Base-by-base conservation (phyloP, 306 rosid genomes). In the Rosa lucieae region DNA sequence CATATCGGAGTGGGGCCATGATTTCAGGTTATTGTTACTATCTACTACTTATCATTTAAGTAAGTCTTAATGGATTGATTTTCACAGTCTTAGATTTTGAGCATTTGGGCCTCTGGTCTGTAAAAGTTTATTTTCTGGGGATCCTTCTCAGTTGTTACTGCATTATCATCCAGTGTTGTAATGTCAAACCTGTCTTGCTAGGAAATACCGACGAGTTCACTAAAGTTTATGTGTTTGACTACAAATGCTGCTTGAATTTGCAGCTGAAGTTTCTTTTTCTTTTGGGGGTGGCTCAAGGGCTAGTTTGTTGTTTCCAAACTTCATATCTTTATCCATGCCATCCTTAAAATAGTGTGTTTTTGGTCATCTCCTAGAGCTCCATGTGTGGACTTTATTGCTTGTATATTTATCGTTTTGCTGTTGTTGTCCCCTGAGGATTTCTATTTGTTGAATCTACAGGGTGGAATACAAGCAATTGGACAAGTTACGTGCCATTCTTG, bases 1-100 rank as follows among this genome's bases (percentile, higher is more conserved):
- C 84, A 94, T 92, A 85, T 92, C 98, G 17, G 96, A 92, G 81
- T 94, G 98, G 98, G 98, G 98, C 72, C 94, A 92, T 88, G 91
- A 92, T 86, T 94, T 94, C 87, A 92, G 90, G 90, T 87, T 58
- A 72, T 76, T 70, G 18, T 53, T 53, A 53, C 53, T 46, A 18
- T 42, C 74, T 67, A 10, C 4, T 70, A 15, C 1, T 23, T 75
- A 20, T 40, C 76, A 21, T 58, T 62, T 3, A n/a, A 37, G 1
- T 40, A 56, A 39, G 59, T 56, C n/a, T n/a, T 20, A 61, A 43
- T 48, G 17, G 43, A 8, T 75, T 58, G 83, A 73, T 61, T 80
- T 44, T 46, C 20, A 3, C 15, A 43, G 46, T 56, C 63, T 12
- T 14, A 12, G 42, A 10, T 43, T 53, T 8, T 32, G 37, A 56